Conservation (phyloP, 75 land plant genomes). For the Selaginella tamariscina region DNA sequence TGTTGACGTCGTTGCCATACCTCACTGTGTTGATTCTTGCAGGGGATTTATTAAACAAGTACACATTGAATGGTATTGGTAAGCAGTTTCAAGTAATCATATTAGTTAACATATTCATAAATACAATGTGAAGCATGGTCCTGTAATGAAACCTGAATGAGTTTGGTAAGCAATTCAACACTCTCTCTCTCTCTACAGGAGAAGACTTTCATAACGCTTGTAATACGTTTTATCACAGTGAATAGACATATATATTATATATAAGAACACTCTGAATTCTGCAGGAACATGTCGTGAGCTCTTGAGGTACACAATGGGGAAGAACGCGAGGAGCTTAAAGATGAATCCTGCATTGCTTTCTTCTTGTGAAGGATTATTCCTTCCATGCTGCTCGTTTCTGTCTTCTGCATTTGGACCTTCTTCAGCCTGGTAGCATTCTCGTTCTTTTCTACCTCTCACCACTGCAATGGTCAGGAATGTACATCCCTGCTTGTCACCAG, state of each 20-base stretch:
- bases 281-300: too few species aligned
- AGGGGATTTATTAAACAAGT: too few species aligned
- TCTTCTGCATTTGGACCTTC: neutral
- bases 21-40: too few species aligned
- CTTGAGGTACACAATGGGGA: neutral
- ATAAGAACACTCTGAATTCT: too few species aligned
- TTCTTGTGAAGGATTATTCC: neutral
- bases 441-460: neutral
- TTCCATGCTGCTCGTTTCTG: neutral
- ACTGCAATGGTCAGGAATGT: neutral
- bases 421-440: neutral
- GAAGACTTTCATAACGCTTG: neutral
- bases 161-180: too few species aligned
- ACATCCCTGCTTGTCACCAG: neutral
- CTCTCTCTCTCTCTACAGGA: neutral
- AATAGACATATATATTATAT: too few species aligned
- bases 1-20: too few species aligned
- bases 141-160: too few species aligned
- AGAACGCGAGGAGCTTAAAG: neutral
- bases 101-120: too few species aligned
- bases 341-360: neutral
- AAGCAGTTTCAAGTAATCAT: too few species aligned
- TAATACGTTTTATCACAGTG: neutral
- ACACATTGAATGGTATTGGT: too few species aligned
- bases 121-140: too few species aligned